Base-by-base conservation (phyloP, 805 yeast genomes). In the Komagataella phaffii region DNA sequence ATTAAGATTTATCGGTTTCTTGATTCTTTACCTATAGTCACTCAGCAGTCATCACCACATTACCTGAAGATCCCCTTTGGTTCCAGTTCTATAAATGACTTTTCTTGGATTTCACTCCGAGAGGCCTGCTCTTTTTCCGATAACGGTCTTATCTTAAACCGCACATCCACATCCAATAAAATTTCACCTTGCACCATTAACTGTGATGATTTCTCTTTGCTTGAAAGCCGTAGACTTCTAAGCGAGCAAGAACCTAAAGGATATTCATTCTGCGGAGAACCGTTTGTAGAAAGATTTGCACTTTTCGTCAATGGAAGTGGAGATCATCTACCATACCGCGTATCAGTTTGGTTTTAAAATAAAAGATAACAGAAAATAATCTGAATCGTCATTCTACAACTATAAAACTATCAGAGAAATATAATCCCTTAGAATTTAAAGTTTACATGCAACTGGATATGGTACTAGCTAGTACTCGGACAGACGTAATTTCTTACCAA, bases 401-500 rank as follows among this genome's bases (percentile, higher is more conserved):
- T 10, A 8, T 30, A 30, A 30, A 10, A 30, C 4, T 30, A 30
- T 30, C 40, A 30, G 40, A 30, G 8, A 8, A 10, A 30, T 30
- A 8, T 30, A 14, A 30, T 30, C 40, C 14, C 10, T 24, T 10
- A 24, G 6, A 7, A 7, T 10, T 30, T 30, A 14, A 30, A 8
- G 2, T 30, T 10, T 30, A 30, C 12, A 30, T 30, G 40, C 40
- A 30, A 8, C 40, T 30, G 40, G 14, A 12, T 21, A 48, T 48
- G 23, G 23, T 17, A 17, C 24, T 10, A 19, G 36, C 17, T 24
- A 82, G 56, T 81, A 81, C 60, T 82, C 88, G 2, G 84, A 76
- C 49, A 82, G 68, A 53, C 86, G 65, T 55, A 82, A 64, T 64
- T 82, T 82, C 60, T 81, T 75, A 47, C 85, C 87, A 56, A 82